Base-by-base conservation (phyloP, 2,329 filamentous ascomycete species). In the Aureobasidium subglaciale region DNA sequence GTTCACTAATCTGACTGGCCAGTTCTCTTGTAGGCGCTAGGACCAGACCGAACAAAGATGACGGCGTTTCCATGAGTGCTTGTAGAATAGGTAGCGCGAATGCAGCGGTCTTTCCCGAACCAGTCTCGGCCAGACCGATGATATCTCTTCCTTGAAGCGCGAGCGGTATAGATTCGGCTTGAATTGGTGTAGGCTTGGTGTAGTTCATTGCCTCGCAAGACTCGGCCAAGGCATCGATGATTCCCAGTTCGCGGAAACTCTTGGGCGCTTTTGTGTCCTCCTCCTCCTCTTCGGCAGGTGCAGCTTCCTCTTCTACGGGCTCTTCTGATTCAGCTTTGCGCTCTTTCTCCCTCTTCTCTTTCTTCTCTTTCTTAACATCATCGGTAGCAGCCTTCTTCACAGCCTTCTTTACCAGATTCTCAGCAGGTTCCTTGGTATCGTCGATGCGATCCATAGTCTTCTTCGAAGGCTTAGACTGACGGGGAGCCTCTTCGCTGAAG, bases 71-170 rank as follows among this genome's bases (percentile, higher is more conserved):
- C 73, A 97, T 87, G 1, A 99, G 81, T 2, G 87, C 84, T 72
- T 96, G 91, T 2, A 99, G 80, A 35, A 99, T 95, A 1, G 93
- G 93, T 2, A 99, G 77, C 0, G 90, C 90, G 69, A 97, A 99
- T 0, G 93, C 91, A 6, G 90, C 92, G 0, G 93, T 97, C 76
- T 97, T 99, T 72, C 93, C 93, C 67, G 85, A 90, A 63, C 93
- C 93, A 0, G 93, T 99, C 73, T 99, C 92, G 29, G 93, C 93
- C 50, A 97, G 79, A 38, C 91, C 93, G 63, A 99, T 96, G 30
- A 97, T 78, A 70, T 97, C 93, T 65, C 90, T 83, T 52, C 87
- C 85, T 65, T 87, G 73, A 4, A 96, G 78, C 32, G 91, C 91
- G 4, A 83, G 67, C 4, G 92, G 92, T 63, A 97, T 95, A 0